phyloP scores from a whole-genome alignment of 352 stramenopile genomes.

The Sclerospora graminicola region DNA sequence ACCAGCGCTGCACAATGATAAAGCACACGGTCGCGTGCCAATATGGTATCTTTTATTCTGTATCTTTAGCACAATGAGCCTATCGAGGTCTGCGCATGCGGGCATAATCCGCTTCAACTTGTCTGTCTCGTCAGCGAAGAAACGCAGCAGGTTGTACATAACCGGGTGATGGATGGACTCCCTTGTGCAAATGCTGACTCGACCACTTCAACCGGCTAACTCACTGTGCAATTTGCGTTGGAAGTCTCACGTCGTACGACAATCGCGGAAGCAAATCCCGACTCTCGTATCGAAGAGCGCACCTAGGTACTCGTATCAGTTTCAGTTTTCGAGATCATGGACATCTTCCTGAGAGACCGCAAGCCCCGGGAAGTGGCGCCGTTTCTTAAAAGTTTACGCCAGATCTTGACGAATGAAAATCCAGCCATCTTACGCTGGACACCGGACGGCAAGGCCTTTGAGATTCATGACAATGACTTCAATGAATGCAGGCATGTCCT shows the following conservation, averaged over 20 bases:
- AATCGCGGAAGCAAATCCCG: too few relatives aligned
- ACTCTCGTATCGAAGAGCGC: too few relatives aligned
- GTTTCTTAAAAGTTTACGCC: conserved; percentile 42
- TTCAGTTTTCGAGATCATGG: too few relatives aligned
- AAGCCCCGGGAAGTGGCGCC: conserved; percentile 30
- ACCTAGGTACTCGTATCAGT: too few relatives aligned
- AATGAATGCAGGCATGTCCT: conserved; percentile 57
- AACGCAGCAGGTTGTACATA: too few relatives aligned
- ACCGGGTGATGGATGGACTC: background rate
- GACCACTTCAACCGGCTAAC: background rate
- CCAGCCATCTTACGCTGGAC: conserved; percentile 37
- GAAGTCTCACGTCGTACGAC: background rate
- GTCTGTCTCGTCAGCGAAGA: too few relatives aligned
- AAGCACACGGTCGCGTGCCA: background rate
- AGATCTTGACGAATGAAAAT: conserved; percentile 47
- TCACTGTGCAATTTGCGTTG: conserved; percentile 1
- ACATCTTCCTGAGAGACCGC: background rate
- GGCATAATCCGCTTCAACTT: too few relatives aligned
- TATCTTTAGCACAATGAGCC: background rate
- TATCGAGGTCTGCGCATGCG: too few relatives aligned
- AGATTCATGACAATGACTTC: conserved; percentile 69
- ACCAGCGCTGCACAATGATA: background rate
- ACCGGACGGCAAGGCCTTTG: conserved; percentile 57
- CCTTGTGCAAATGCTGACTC: background rate
- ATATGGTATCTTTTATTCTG: background rate